Conservation (phyloP, 441 rosid genomes). For the Croton setiger region DNA sequence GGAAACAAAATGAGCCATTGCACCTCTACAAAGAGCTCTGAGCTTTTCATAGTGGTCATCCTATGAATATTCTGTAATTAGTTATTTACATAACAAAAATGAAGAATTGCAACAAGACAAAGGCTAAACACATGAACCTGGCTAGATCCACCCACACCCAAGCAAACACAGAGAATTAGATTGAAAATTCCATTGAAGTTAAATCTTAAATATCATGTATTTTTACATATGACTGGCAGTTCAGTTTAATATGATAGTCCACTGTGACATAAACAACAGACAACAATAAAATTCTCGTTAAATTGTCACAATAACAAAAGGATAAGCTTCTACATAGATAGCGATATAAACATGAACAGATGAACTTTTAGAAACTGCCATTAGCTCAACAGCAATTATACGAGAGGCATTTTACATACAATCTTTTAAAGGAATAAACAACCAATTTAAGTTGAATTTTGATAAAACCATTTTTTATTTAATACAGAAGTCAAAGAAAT, state of each 20-base stretch:
- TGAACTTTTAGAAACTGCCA: not conserved
- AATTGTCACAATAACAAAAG: not conserved
- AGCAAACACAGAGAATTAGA: not conserved
- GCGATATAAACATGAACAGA: not conserved
- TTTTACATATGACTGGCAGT: not conserved
- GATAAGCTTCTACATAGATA: too few relatives aligned
- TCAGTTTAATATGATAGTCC: not conserved
- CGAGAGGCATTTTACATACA: not conserved
- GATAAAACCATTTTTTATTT: not conserved
- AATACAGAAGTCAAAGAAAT: not conserved
- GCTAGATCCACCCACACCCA: not conserved
- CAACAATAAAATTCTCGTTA: not conserved
- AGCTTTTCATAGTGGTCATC: not conserved
- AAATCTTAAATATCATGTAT: not conserved
- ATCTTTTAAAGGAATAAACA: not conserved
- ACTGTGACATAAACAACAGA: not conserved
- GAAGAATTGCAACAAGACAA: conserved; percentile 8
- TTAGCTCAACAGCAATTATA: not conserved
- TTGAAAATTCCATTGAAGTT: not conserved
- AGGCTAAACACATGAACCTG: not conserved
- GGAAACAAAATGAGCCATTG: not conserved
- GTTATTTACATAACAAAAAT: not conserved
- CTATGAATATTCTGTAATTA: not conserved
- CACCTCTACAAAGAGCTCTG: not conserved
- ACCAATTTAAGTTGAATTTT: not conserved